Evolutionary conservation across 1,139 yeast species (phyloP), one percentile per base, ranked within the genome.

Genomic region (Wickerhamiella infanticola): DNA sequence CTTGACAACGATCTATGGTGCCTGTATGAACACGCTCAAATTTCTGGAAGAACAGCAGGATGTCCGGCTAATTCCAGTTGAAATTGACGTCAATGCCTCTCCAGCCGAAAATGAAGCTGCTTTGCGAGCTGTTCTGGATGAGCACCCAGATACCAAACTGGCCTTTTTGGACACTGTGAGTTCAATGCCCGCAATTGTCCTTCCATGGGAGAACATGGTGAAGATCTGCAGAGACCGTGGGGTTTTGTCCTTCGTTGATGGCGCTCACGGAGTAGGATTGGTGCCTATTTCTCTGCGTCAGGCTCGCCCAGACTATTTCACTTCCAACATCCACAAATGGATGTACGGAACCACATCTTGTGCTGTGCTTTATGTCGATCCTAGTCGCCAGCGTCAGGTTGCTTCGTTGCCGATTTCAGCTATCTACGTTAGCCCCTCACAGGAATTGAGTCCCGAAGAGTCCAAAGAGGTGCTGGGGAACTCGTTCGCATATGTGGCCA

Each of bases 271-370:
- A 1, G 66, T 75, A 37, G 90, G 90, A 0, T 62, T 75, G 45
- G 55, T 76, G 8, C 72, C 72, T 2, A 52, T 79, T 24, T 67
- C 74, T 47, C 57, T 79, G 44, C 55, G 57, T 0, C 55, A 58
- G 1, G 61, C 74, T 24, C 57, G 67, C 45, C 84, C 88, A 0
- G 86, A 79, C 55, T 80, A 77, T 57, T 73, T 69, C 55, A 69
- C 73, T 13, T 64, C 81, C 38, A 81, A 80, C 55, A 63, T 79
- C 35, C 88, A 81, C 66, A 81, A 81, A 57, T 81, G 88, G 88
- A 64, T 69, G 41, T 76, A 58, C 51, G 69, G 70, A 24, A 83
- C 86, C 2, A 65, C 76, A 43, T 75, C 78, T 1, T 69, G 73
- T 52, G 80, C 83, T 0, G 64, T 77, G 24, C 58, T 81, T 43